Percentiles rank a stretch among this genome's conserved stretches.
Evolutionary conservation across 805 yeast species (phyloP).

Genomic region (Tetrapisispora namnaoensis): DNA sequence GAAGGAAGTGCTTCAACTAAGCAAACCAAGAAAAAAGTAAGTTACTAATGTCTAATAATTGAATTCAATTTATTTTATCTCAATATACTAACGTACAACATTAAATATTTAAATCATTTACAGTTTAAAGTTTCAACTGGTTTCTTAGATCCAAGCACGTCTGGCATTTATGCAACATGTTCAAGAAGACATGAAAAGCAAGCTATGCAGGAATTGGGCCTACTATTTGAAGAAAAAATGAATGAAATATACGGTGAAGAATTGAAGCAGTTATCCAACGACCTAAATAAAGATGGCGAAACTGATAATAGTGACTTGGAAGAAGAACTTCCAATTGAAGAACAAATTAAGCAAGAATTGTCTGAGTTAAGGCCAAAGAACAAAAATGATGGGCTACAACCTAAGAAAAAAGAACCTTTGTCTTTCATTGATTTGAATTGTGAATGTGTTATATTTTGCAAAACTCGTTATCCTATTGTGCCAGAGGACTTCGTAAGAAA

Average conservation of each 20-base stretch:
- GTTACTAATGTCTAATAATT: neutral
- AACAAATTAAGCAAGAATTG: slow-evolving; percentile 62
- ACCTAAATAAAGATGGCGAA: slow-evolving; percentile 10
- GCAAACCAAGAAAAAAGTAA: slow-evolving; percentile 3
- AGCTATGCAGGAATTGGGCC: slow-evolving; percentile 64
- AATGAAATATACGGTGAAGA: slow-evolving; percentile 38
- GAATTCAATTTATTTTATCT: neutral
- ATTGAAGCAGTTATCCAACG: slow-evolving; percentile 15
- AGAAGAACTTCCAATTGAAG: slow-evolving; percentile 57
- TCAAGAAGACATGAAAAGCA: slow-evolving; percentile 67
- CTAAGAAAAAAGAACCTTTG: slow-evolving; percentile 38
- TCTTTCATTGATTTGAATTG: slow-evolving; percentile 57
- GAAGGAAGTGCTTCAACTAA: neutral
- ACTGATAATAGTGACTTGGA: slow-evolving; percentile 24
- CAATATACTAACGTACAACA: slow-evolving; percentile 1
- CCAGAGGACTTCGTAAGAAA: slow-evolving; percentile 63
- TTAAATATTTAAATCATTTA: neutral
- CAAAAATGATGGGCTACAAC: slow-evolving; percentile 15
- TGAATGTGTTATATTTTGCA: slow-evolving; percentile 79
- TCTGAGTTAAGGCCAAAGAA: slow-evolving; percentile 41
- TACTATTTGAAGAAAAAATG: slow-evolving; percentile 45
- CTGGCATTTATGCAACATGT: slow-evolving; percentile 88
- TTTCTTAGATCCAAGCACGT: slow-evolving; percentile 66
- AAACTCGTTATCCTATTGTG: slow-evolving; percentile 66
- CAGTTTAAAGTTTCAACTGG: slow-evolving; percentile 27